Evolutionary conservation across 495 filamentous ascomycete species (phyloP).

Genomic region (Lentithecium fluviatile): DNA sequence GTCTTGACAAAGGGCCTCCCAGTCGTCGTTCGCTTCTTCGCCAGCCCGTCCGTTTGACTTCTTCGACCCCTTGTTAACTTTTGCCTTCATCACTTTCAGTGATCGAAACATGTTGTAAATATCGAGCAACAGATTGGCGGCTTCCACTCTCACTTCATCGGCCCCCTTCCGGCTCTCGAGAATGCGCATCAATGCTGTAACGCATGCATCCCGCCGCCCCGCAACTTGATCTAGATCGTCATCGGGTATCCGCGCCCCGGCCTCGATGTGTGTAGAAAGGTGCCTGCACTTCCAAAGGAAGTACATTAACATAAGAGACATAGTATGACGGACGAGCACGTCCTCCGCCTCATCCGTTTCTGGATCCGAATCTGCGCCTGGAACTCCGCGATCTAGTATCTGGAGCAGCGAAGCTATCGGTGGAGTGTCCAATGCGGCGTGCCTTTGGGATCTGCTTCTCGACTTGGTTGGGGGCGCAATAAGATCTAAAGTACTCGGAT

Average conservation of each 20-base stretch:
- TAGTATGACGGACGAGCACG: conserved; percentile 68
- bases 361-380: conserved; percentile 57
- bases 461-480: conserved; percentile 41
- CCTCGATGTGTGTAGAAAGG: conserved; percentile 21
- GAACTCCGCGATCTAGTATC: conserved; percentile 63
- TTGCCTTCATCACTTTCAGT: conserved; percentile 51
- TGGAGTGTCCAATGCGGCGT: conserved; percentile 34
- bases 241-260: conserved; percentile 50
- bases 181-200: conserved; percentile 61
- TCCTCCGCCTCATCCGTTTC: conserved; percentile 69
- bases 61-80: conserved; percentile 22
- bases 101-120: conserved; percentile 76
- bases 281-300: conserved; percentile 83
- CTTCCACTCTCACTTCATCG: conserved; percentile 74
- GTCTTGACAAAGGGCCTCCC: conserved; percentile 61
- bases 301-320: conserved; percentile 76
- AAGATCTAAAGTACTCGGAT: conserved; percentile 69
- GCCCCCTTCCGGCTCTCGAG: conserved; percentile 62
- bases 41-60: conserved; percentile 44
- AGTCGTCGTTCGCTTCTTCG: conserved; percentile 50
- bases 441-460: conserved; percentile 51
- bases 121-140: conserved; percentile 74
- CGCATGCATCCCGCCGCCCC: conserved; percentile 56
- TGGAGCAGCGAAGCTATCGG: conserved; percentile 67
- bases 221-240: conserved; percentile 55